Conservation (phyloP, 306 rosid genomes). For the Astragalus glycyphyllos region DNA sequence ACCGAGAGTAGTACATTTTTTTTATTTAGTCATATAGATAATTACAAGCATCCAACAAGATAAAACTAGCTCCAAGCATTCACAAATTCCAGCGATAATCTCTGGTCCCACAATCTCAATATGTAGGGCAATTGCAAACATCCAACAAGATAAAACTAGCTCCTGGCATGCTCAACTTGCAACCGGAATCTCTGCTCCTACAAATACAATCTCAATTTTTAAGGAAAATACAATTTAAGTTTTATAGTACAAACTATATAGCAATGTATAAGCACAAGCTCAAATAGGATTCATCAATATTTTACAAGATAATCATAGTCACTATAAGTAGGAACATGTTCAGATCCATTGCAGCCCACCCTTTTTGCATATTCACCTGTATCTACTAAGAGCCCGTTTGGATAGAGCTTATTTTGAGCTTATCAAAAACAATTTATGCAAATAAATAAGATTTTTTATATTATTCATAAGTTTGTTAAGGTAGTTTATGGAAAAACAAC, state of each 20-base stretch:
- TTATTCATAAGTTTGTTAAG: too few species aligned
- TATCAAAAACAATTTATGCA: too few species aligned
- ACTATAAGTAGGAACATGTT: neutral
- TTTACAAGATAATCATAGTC: conserved; percentile 53
- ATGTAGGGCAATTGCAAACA: neutral
- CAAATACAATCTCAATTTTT: neutral
- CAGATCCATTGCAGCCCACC: too few species aligned
- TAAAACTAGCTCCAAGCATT: neutral
- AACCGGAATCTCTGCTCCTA: neutral
- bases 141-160: neutral
- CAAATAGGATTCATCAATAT: neutral
- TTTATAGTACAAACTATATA: conserved; percentile 10
- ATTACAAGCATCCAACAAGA: neutral
- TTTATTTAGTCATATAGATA: neutral
- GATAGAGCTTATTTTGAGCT: too few species aligned
- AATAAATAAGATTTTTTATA: too few species aligned
- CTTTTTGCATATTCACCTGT: too few species aligned
- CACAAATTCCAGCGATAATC: neutral
- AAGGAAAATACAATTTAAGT: conserved; percentile 3
- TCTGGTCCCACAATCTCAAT: neutral
- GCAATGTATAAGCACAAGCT: neutral
- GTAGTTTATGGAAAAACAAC: too few species aligned
- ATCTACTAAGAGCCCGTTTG: too few species aligned
- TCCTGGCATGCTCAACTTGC: neutral
- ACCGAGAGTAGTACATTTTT: conserved; percentile 1